Evolutionary conservation across 352 stramenopile genomes (phyloP).

Genomic region (Pythium graminicola): DNA sequence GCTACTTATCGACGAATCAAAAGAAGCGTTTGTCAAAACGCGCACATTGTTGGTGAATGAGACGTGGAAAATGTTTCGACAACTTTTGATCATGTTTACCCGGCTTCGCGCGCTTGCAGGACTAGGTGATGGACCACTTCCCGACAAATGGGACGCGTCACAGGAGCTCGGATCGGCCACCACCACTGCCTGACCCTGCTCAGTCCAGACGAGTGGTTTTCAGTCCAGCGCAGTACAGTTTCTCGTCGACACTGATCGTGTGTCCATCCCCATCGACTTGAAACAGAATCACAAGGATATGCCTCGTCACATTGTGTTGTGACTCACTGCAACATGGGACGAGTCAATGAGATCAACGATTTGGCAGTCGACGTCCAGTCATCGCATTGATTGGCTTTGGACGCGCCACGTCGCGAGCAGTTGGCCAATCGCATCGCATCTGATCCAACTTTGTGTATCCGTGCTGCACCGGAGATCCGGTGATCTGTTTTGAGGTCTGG

Average conservation of each 20-base stretch:
- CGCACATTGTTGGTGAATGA: constrained; percentile 41
- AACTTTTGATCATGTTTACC: constrained; percentile 59
- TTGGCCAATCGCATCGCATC: constrained; percentile 4
- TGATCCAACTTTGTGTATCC: background rate
- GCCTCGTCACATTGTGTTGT: constrained; percentile 14
- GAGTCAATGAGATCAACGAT: background rate
- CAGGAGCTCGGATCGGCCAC: background rate
- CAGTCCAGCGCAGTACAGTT: too few species aligned
- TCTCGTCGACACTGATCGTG: too few species aligned
- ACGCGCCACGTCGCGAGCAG: constrained; percentile 4
- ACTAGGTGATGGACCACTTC: constrained; percentile 52
- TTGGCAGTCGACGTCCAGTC: constrained; percentile 5
- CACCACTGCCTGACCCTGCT: background rate
- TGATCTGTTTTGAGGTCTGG: too few species aligned
- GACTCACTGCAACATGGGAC: constrained; percentile 5
- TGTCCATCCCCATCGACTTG: background rate
- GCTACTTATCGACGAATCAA: constrained; percentile 32
- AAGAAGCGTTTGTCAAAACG: constrained; percentile 21
- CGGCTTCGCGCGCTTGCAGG: constrained; percentile 39
- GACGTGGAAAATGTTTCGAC: constrained; percentile 69
- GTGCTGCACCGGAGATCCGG: too few species aligned
- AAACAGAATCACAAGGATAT: background rate
- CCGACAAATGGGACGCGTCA: constrained; percentile 42
- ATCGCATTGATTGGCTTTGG: constrained; percentile 6
- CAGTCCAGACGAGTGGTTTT: too few species aligned